Percentiles rank a stretch among this genome's conserved stretches.
phyloP scores from a whole-genome alignment of 1,139 yeast species.

The Tardiomyces depauwii region DNA sequence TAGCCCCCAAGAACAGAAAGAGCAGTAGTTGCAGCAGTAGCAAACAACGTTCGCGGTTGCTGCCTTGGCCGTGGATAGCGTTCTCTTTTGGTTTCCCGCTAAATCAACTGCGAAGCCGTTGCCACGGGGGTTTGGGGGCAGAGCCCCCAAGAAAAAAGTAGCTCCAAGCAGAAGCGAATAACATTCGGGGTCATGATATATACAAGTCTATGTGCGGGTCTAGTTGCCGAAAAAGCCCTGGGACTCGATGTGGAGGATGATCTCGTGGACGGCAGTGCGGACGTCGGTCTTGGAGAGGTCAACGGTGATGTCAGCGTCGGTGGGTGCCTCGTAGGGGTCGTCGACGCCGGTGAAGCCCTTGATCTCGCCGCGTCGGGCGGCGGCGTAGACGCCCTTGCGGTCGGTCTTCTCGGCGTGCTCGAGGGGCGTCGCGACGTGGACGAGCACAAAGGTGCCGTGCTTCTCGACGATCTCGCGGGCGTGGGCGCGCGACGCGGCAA shows the following conservation, averaged over 20 bases:
- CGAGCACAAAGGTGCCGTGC: conserved; percentile 36
- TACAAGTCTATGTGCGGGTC: background rate
- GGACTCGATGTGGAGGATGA: conserved; percentile 58
- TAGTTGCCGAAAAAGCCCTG: conserved; percentile 60
- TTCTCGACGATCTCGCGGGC: conserved; percentile 34
- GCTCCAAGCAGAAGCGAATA: too few relatives aligned
- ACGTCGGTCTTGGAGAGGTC: conserved; percentile 40
- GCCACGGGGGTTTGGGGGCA: too few relatives aligned
- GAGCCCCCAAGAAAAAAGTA: too few relatives aligned
- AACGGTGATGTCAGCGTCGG: conserved; percentile 40
- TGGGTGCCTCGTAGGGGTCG: conserved; percentile 37
- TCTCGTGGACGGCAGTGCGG: conserved; percentile 56
- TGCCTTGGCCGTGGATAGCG: too few relatives aligned
- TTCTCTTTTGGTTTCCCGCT: too few relatives aligned
- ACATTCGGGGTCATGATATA: too few relatives aligned
- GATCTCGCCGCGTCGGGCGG: conserved; percentile 35
- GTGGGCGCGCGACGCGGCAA: conserved; percentile 27
- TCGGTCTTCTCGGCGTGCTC: conserved; percentile 35
- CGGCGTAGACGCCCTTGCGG: conserved; percentile 36
- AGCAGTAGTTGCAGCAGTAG: too few relatives aligned
- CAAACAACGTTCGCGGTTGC: too few relatives aligned
- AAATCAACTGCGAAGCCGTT: too few relatives aligned
- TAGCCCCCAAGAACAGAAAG: too few relatives aligned
- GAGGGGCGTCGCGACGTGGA: conserved; percentile 40
- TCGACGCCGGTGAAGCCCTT: conserved; percentile 38